A percentile compares a stretch with the other conserved stretches of the same genome.
Conservation (phyloP, 148 eudicot species). For the Suaeda aralocaspica region DNA sequence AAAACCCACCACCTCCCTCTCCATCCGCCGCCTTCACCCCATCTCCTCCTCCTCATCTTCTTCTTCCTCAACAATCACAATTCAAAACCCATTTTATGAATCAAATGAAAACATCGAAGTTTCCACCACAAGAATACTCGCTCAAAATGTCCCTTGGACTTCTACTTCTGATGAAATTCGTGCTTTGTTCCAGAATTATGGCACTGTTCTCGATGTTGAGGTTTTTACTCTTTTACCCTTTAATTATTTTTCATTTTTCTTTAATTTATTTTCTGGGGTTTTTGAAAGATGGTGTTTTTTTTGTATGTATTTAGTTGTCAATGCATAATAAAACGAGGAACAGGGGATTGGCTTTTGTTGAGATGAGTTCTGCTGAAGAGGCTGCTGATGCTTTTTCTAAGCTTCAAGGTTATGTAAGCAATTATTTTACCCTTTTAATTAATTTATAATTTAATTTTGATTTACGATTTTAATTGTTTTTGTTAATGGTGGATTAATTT, state of each 20-base stretch:
- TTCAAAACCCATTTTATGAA: constrained; percentile 27
- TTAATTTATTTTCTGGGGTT: neutral
- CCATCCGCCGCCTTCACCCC: constrained; percentile 15
- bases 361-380: constrained; percentile 84
- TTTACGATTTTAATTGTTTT: neutral
- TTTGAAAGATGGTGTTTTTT: neutral
- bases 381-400: constrained; percentile 61
- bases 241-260: neutral
- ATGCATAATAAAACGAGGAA: constrained; percentile 73
- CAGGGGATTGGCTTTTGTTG: constrained; percentile 86
- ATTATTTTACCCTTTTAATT: neutral
- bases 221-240: constrained; percentile 24
- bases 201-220: constrained; percentile 80
- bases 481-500: too few species aligned
- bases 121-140: constrained; percentile 54
- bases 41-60: constrained; percentile 20
- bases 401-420: constrained; percentile 68
- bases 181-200: constrained; percentile 60
- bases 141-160: constrained; percentile 77
- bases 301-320: constrained; percentile 45
- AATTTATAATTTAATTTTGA: too few species aligned
- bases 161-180: constrained; percentile 67
- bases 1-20: constrained; percentile 16
- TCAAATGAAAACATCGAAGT: constrained; percentile 34
- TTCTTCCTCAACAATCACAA: constrained; percentile 27